Base-by-base conservation (phyloP, 1,284 basidiomycete genomes). In the Malassezia sympodialis region DNA sequence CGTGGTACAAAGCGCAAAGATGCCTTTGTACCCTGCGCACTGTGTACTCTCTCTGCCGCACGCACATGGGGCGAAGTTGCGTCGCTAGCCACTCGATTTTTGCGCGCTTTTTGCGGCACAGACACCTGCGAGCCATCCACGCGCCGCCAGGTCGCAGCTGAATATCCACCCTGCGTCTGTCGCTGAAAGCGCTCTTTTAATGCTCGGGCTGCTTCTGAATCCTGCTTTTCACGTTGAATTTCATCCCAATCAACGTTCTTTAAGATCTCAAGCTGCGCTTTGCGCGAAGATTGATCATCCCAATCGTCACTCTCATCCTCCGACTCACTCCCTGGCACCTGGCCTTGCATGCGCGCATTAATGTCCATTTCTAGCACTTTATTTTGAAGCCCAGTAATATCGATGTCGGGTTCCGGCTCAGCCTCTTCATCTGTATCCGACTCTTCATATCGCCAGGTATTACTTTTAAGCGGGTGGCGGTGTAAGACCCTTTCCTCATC, bases 381-480 rank as follows among this genome's bases (percentile, higher is more conserved):
- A 14, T 58, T 67, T 6, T 66, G 49, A 5, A 73, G 60, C 15
- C 48, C 49, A 23, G 64, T 59, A 14, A 72, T 55, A 47, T 73
- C 70, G 10, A 73, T 63, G 46, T 72, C 71, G 10, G 69, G 66
- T 42, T 71, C 68, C 0, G 63, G 61, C 26, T 72, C 72, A 12
- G 56, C 51, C 10, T 66, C 63, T 59, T 58, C 55, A 3, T 58
- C 50, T 48, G 15, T 40, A 28, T 51, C 49, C 7, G 49, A 39
- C 21, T 46, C 30, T n/a, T 50, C 31, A 43, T 57, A 57, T 5
- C 55, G 55, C 55, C 55, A 57, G 15, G 15, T 34, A 23, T 55
- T 54, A 14, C 17, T 23, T 40, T 48, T 27, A 53, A 44, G 10
- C 11, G 27, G 7, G 4, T 27, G 21, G 14, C 40, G 24, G 15